Evolutionary conservation across 306 rosid genomes (phyloP), one percentile per base, ranked within the genome.

Genomic region (Ochetophila trinervis): DNA sequence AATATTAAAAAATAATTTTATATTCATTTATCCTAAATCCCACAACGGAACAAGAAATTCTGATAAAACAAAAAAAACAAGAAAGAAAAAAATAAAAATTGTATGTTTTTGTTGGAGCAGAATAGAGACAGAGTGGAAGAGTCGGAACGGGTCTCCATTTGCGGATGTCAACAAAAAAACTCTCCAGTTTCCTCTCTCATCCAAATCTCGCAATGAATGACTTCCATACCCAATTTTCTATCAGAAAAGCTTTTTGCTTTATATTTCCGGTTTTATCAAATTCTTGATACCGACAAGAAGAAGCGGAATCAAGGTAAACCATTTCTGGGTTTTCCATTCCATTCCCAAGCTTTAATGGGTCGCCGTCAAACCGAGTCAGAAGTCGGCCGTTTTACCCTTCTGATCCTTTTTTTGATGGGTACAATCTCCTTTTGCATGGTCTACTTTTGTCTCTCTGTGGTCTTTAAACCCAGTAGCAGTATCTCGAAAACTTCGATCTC

Each of bases 361-460:
- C 96, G 96, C 42, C 72, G 91, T 57, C 88, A 79, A 58, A 80
- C 63, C 34, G 91, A 74, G 76, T 74, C 91, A 53, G 76, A 72
- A 32, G 67, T 82, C 34, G 84, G 89, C 14, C 75, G 84, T 64
- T 76, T 51, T 20, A 60, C 85, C 0, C 80, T 88, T 59, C 32
- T 80, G 66, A 18, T 68, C 27, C 78, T 91, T 54, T 68, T 91
- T 57, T 32, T 86, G 23, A 68, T 81, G 32, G 97, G 89, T 6
- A 5, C 78, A 53, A 56, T 85, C 59, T 88, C 95, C 13, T 86
- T 85, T 53, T 67, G 81, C 70, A 51, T 80, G 80, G 80, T 79
- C 1, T 91, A 71, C 65, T 57, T 78, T n/a, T 86, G 54, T 68
- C 35, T 86, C 58, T 62, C 80, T 0, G 22, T 48, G 63, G 19